Evolutionary conservation across 257 asterid species (phyloP).

Genomic region (Ajuga chamaepitys): DNA sequence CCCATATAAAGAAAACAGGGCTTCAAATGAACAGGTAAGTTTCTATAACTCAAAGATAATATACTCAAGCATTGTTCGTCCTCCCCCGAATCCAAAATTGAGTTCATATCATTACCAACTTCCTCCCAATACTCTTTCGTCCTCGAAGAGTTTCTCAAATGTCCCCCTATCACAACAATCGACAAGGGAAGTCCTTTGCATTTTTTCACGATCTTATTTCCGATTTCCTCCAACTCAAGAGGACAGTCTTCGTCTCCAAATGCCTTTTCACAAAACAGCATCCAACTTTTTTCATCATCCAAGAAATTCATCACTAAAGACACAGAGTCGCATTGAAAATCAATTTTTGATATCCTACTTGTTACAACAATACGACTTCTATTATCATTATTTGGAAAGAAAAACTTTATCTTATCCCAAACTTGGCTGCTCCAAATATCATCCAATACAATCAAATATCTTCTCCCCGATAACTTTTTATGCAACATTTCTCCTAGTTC

Average conservation of each 20-base stretch:
- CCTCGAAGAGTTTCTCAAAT: neutral
- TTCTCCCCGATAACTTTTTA: neutral
- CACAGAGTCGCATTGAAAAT: neutral
- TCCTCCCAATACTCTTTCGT: neutral
- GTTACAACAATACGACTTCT: neutral
- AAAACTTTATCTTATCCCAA: neutral
- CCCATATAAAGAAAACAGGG: constrained; percentile 1
- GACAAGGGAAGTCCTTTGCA: neutral
- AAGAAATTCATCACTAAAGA: neutral
- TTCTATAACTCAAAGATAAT: neutral
- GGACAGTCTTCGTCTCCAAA: neutral
- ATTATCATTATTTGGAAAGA: neutral
- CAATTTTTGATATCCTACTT: neutral
- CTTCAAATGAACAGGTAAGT: neutral
- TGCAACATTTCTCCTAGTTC: neutral
- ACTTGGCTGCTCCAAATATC: neutral
- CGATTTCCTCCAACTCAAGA: neutral
- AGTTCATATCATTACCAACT: neutral
- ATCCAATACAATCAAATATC: neutral
- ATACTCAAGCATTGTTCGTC: neutral
- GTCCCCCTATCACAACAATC: neutral
- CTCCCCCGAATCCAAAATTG: neutral
- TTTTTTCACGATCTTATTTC: neutral
- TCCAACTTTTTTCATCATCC: neutral
- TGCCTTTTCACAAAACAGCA: neutral